Evolutionary conservation across 192 early-diverging fungal species (phyloP), one percentile per base, ranked within the genome.

Genomic region (Coemansia sp.): DNA sequence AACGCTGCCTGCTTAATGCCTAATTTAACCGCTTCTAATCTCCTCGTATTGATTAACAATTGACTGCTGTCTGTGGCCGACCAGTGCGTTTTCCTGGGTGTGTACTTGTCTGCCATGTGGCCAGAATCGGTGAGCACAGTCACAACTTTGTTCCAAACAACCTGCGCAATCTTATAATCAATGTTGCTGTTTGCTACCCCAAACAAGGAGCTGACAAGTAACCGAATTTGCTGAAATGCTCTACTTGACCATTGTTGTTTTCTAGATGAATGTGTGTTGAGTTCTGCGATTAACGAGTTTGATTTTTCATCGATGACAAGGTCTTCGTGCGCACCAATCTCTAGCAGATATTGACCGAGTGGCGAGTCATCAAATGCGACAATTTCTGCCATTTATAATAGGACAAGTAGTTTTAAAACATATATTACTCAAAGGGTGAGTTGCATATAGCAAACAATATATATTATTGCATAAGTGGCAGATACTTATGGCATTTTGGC

Each of bases 321-420:
- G 10, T 61, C 22, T 39, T 75, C 78, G 1, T 59, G 17, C 1
- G 69, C 61, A 6, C 59, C 72, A 10, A 71, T 52, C 16, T 80
- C 78, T 16, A 55, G 60, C 19, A 80, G 55, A 56, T 80, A 80
- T 51, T 80, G 58, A 6, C 54, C 78, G 1, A 80, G 59, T 0
- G 78, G 78, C 37, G 78, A 80, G 69, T 80, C 72, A 38, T 80
- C 72, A 49, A 64, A 80, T 7, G 63, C 58, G 10, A 80, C 68
- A 4, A 75, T 16, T 38, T 80, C 78, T 3, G 72, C 55, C 78
- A 80, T 80, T 35, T 35, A 8, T 8, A 7, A 0, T 7, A 35
- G 6, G 7, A 7, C 6, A 6, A 6, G 31, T 35, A 35, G 0
- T 14, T 1, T 39, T 41, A 25, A 4, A 31, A 21, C 25, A 21